A percentile compares a stretch with the other conserved stretches of the same genome.
phyloP scores from a whole-genome alignment of 331 rosid species.

The Telfairia occidentalis region DNA sequence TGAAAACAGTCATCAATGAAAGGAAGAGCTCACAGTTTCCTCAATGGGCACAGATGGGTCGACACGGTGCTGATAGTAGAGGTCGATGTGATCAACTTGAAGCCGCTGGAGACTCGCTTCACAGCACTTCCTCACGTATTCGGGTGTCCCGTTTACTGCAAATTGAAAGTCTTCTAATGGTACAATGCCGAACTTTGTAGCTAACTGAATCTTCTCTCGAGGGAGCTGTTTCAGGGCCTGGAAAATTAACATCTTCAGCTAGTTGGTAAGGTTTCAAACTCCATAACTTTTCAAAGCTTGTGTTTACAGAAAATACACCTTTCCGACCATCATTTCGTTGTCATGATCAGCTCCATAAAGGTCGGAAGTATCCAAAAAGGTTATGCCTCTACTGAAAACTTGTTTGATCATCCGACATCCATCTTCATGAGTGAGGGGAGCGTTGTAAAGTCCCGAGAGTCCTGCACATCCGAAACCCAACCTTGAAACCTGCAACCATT shows the following conservation, averaged over 20 bases:
- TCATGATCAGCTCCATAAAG: not conserved
- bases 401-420: slow-evolving; percentile 25
- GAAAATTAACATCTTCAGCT: not conserved
- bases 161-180: slow-evolving; percentile 13
- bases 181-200: slow-evolving; percentile 58
- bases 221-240: slow-evolving; percentile 60
- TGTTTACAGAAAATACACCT: not conserved
- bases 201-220: slow-evolving; percentile 47
- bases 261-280: not conserved
- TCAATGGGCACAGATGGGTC: slow-evolving; percentile 59
- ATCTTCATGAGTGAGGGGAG: slow-evolving; percentile 40
- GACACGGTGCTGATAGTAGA: slow-evolving; percentile 66
- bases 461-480: slow-evolving; percentile 69
- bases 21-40: slow-evolving; percentile 38
- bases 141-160: slow-evolving; percentile 46
- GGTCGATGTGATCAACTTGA: slow-evolving; percentile 65
- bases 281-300: not conserved
- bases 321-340: slow-evolving; percentile 5
- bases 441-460: slow-evolving; percentile 37
- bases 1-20: not conserved
- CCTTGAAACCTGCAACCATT: slow-evolving; percentile 41
- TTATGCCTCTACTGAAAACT: slow-evolving; percentile 1
- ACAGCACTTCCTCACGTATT: slow-evolving; percentile 60
- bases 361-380: slow-evolving; percentile 2
- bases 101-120: slow-evolving; percentile 63